These are phyloP conservation scores for Glarea lozoyensis DNA, from an alignment of 495 filamentous ascomycete species.

Conservation along the genomic window DNA sequence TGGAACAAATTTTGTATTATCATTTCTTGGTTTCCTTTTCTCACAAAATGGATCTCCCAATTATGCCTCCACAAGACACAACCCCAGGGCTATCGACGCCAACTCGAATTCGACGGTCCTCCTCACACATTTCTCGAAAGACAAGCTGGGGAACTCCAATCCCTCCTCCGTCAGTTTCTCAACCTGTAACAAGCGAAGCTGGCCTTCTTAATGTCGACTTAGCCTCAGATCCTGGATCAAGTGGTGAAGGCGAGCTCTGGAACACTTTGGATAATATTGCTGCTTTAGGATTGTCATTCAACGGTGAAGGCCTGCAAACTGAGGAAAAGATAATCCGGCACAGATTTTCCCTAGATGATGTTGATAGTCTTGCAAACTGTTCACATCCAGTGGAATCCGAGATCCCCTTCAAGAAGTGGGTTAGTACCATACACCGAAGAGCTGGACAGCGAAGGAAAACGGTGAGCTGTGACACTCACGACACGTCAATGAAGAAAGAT, in stretches of 20 bases:
- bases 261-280: conserved; percentile 35
- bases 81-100: conserved; percentile 20
- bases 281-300: conserved; percentile 27
- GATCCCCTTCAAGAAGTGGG: conserved; percentile 47
- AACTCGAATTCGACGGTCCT: conserved; percentile 24
- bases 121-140: conserved; percentile 25
- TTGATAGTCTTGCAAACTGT: conserved; percentile 1
- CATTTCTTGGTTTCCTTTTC: conserved; percentile 22
- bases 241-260: conserved; percentile 22
- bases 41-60: conserved; percentile 22
- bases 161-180: conserved; percentile 19
- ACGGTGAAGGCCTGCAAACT: conserved; percentile 23
- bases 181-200: conserved; percentile 1
- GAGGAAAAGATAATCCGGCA: conserved; percentile 19
- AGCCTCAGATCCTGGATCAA: too few relatives aligned
- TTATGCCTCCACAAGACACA: conserved; percentile 4
- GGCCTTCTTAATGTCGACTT: conserved; percentile 16
- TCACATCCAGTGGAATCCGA: conserved; percentile 17
- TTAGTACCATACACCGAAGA: conserved; percentile 44
- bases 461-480: conserved; percentile 11
- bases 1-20: conserved; percentile 29
- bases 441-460: conserved; percentile 30
- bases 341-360: conserved; percentile 16
- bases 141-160: conserved; percentile 25
- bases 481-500: conserved; percentile 27